Evolutionary conservation across 257 asterid species (phyloP), one percentile per base, ranked within the genome.

Genomic region (Ilex asprella): DNA sequence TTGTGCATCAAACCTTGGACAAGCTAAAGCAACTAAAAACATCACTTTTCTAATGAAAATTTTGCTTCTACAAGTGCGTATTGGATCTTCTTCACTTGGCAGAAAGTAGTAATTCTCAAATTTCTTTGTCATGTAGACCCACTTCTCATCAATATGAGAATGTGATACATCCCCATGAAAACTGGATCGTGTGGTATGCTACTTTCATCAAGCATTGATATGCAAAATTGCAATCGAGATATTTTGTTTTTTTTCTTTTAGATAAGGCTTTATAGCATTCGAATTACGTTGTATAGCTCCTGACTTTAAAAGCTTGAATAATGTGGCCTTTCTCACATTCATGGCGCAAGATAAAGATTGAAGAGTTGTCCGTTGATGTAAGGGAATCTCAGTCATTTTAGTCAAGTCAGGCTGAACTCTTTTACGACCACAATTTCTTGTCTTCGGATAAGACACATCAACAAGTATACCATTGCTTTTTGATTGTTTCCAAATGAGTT

Each of bases 381-480:
- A 57, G 30, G 61, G 61, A 2, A 57, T 57, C n/a, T 31, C 44
- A 16, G 16, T 15, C 12, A 57, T 3, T 12, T 41, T 39, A 16
- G 21, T 6, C 2, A 29, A 11, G 16, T 31, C n/a, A 29, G 30
- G 11, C 13, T 57, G 43, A 57, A 57, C 44, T 29, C n/a, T 57
- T 29, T 57, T 57, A 29, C 61, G 61, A 29, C 61, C 61, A 57
- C 43, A 30, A 57, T 57, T 57, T 31, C 30, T 57, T 57, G 35
- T 29, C n/a, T 31, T 41, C 12, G 2, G 7, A 41, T 41, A 1
- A 41, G 47, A 41, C 12, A 41, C 47, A 41, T 41, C 47, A 41
- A 21, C 27, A 0, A 0, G 27, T 21, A 21, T 21, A 1, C 47
- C 47, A 41, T 6, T 41, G 47, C n/a, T 31, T 5, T 49, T 50